A percentile compares a stretch with the other conserved stretches of the same genome.
These are phyloP conservation scores for Nectriaceae sp. DNA, from an alignment of 2,329 filamentous ascomycete species.

Conservation along the genomic window DNA sequence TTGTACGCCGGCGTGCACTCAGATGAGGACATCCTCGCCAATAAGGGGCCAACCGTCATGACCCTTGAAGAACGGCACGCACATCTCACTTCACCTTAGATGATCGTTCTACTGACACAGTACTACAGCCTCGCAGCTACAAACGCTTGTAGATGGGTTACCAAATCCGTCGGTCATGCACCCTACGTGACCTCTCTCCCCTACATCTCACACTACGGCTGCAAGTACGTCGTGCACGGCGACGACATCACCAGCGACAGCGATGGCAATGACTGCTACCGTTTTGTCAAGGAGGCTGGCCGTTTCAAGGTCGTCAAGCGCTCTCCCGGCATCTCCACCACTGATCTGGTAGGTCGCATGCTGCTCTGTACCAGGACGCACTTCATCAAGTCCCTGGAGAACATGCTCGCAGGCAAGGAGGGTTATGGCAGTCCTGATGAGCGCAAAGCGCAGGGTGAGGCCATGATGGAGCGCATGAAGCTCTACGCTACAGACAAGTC, in stretches of 20 bases:
- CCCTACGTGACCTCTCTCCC: conserved; percentile 93
- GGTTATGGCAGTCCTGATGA: conserved; percentile 71
- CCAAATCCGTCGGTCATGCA: conserved; percentile 77
- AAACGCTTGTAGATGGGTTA: conserved; percentile 94
- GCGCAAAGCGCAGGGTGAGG: conserved; percentile 60
- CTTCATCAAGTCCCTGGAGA: conserved; percentile 81
- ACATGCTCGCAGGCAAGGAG: conserved; percentile 68
- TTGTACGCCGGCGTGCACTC: conserved; percentile 93
- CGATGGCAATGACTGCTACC: conserved; percentile 93
- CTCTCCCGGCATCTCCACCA: conserved; percentile 95
- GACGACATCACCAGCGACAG: conserved; percentile 97
- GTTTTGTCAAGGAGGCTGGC: conserved; percentile 91
- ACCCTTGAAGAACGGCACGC: conserved; percentile 78
- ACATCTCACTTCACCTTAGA: conserved; percentile 2
- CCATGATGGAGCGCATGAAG: conserved; percentile 75
- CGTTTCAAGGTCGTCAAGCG: conserved; percentile 97
- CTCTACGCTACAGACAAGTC: conserved; percentile 88
- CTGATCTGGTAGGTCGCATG: conserved; percentile 97
- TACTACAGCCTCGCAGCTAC: conserved; percentile 76
- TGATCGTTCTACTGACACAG: not conserved
- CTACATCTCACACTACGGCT: conserved; percentile 95
- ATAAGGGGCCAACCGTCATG: conserved; percentile 99
- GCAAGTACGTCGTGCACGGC: conserved; percentile 92
- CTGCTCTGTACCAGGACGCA: conserved; percentile 92
- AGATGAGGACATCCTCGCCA: conserved; percentile 91